Base-by-base conservation (phyloP, 2,329 filamentous ascomycete species). In the Lecanicillium sp. region DNA sequence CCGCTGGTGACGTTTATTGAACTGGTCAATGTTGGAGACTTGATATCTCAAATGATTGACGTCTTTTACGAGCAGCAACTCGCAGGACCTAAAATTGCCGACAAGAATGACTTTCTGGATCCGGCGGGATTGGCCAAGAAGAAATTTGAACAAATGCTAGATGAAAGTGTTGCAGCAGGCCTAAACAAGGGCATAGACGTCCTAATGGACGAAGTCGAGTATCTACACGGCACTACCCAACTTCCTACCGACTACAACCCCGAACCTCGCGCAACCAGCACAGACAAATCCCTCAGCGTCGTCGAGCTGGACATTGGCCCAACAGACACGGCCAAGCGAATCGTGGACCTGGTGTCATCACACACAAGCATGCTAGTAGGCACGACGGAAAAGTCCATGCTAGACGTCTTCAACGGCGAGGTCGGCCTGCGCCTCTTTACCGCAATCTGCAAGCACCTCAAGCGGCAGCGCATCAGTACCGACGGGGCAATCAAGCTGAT, bases 1-100 rank as follows among this genome's bases (percentile, higher is more conserved):
- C 92, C 92, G 2, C 73, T 98, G 4, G 88, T 95, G 33, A 95
- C 86, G 1, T 98, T 98, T 53, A 78, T 98, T 44, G 92, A 98
- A 63, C 75, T 98, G 19, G 92, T 98, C 58, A 98, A 98, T 55
- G 90, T 98, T 1, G 92, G 92, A 42, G 92, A 98, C 58, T 71
- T 98, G 42, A 98, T 98, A 51, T 87, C 94, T 43, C 92, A 98
- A 59, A 98, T 98, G 92, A 79, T 98, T 42, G 92, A 98, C 56
- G 88, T 98, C 25, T 98, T 98, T 57, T 98, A 94, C 62, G 85
- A 94, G 56, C 92, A 96, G 63, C 92, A 98, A 63, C 75, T 98
- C 19, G 79, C 88, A 5, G 75, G 78, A 1, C 77, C 84, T 12
- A 85, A 85, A 51, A 80, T 98, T 38, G 84, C 84, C 2, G 90